Base-by-base conservation (phyloP, 306 rosid genomes). In the Astragalus membranaceus region DNA sequence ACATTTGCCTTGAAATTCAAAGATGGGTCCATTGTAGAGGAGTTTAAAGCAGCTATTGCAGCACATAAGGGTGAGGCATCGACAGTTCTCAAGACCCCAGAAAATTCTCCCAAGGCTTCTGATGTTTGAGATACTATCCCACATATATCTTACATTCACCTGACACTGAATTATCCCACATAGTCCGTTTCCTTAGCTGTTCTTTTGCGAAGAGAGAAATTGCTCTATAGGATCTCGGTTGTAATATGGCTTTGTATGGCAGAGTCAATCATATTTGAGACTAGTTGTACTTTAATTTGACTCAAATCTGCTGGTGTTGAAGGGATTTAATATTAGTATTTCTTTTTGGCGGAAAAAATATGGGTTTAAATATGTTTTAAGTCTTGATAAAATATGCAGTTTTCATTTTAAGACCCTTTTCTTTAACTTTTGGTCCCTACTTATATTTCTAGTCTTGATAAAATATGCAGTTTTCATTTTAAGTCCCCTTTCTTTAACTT, bases 1-100 rank as follows among this genome's bases (percentile, higher is more conserved):
- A 94, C 97, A 37, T 81, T 85, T 76, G 99, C 97, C 51, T 80
- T 94, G 86, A 94, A 88, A 78, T 94, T 94, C 92, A 91, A 85
- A 74, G 99, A 94, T 46, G 86, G 58, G 7, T 79, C 96, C 56
- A 69, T 85, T 5, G 86, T 89, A 4, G 97, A 88, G 55, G 92
- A 87, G 63, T 93, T 93, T 79, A 83, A 86, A 43, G 65, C 88
- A 0, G 86, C 90, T 5, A 85, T 90, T n/a, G 57, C 77, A 1
- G 87, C 80, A 61, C 85, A 90, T 55, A 88, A 84, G 75, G 88
- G 88, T 14, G 87, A 87, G 67, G 35, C 78, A 8, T 35, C 87
- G 17, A 15, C 86, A 0, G 67, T 39, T 60, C 67, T 76, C 72
- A 88, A 88, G 65, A 87, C 97, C 44, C 92, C 97, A 1, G 96